Base-by-base conservation (phyloP, 345 rosid genomes). In the thale cress (Arabidopsis thaliana) region DNA sequence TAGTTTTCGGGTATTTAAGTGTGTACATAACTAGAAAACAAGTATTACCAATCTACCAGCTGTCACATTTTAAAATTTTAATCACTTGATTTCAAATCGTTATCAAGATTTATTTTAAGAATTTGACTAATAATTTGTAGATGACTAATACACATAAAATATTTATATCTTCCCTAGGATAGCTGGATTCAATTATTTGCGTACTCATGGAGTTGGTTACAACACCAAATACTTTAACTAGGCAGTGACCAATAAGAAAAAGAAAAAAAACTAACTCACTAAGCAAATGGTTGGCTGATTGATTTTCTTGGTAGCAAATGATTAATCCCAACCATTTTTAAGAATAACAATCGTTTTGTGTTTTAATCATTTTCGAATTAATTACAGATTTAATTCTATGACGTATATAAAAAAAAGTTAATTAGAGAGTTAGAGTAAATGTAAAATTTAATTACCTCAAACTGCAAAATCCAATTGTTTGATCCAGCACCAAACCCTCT, bases 381-480 rank as follows among this genome's bases (percentile, higher is more conserved):
- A 7, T n/a, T 32, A 53, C 1, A 5, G 11, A 41, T 6, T 44
- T 44, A 44, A 3, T 44, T 44, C 10, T 9, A 38, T 13, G 10
- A 40, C 20, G 20, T 16, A 16, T 16, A 40, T 3, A 38, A 38
- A 8, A 37, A 40, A 40, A 40, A 9, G 44, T 10, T 11, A 2
- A n/a, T 2, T 9, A 56, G 11, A 52, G 13, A 30, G 4, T 22
- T 11, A 32, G 8, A 9, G 25, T 52, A 64, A 69, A 52, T 56
- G 48, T 28, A 59, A 25, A 66, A 37, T 1, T 40, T 40, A 44
- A 57, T 65, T 84, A 94, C 98, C 97, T 94, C 98, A 71, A 94
- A 90, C 78, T 89, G 96, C 72, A 94, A 69, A 74, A 94, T 84
- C 98, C 97, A 94, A 82, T 90, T 90, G 81, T 78, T 37, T 48